These are phyloP conservation scores for Zygoascus sp. DNA, from an alignment of 1,139 yeast species.

Conservation along the genomic window DNA sequence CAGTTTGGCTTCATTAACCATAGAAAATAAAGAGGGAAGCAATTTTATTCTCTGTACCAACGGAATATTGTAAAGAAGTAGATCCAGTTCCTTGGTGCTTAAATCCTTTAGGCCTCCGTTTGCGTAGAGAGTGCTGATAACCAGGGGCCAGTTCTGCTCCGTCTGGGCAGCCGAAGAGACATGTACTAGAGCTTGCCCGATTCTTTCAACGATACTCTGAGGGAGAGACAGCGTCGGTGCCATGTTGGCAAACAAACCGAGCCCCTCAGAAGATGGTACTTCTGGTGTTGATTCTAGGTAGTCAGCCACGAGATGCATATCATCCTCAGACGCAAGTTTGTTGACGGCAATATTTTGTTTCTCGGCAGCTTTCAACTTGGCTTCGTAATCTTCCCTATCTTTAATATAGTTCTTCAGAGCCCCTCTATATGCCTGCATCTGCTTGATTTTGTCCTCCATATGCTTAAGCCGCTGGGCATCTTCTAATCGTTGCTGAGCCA, in stretches of 20 bases:
- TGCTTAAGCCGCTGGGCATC: conserved; percentile 11
- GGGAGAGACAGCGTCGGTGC: conserved; percentile 20
- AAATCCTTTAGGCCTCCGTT: conserved; percentile 22
- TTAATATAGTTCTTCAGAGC: conserved; percentile 23
- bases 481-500: conserved; percentile 1
- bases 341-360: conserved; percentile 12
- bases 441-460: conserved; percentile 22
- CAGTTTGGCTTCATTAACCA: conserved; percentile 27
- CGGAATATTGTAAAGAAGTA: conserved; percentile 29
- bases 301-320: conserved; percentile 22
- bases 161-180: conserved; percentile 19
- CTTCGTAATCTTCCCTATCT: conserved; percentile 21
- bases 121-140: conserved; percentile 21
- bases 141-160: conserved; percentile 26
- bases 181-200: conserved; percentile 20
- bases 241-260: conserved; percentile 16
- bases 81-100: conserved; percentile 25
- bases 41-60: conserved; percentile 24
- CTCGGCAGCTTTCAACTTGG: conserved; percentile 16
- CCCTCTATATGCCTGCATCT: conserved; percentile 26
- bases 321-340: conserved; percentile 19
- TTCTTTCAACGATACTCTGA: conserved; percentile 18
- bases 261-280: conserved; percentile 10
- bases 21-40: conserved; percentile 26
- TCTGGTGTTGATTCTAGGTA: conserved; percentile 18